These are phyloP conservation scores for Colletotrichum aenigma DNA, from an alignment of 2,329 filamentous ascomycete species.

Conservation along the genomic window DNA sequence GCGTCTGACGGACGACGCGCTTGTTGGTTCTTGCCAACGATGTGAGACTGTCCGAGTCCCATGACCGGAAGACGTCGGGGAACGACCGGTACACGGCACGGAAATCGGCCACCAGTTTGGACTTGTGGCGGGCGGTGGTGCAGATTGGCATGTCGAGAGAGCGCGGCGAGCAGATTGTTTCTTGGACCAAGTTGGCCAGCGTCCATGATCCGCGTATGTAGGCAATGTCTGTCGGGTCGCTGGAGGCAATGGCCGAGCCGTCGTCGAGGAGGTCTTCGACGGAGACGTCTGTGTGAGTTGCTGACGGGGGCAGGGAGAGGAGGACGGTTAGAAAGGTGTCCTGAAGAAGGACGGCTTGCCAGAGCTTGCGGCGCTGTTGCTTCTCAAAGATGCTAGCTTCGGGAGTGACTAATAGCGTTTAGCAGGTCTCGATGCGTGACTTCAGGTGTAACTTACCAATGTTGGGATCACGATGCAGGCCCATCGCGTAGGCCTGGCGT, in stretches of 20 bases:
- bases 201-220: slow-evolving; percentile 82
- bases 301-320: slow-evolving; percentile 76
- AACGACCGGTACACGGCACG: slow-evolving; percentile 75
- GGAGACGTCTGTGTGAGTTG: slow-evolving; percentile 79
- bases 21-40: slow-evolving; percentile 63
- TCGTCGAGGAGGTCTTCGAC: slow-evolving; percentile 77
- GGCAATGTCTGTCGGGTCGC: slow-evolving; percentile 68
- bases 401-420: slow-evolving; percentile 55
- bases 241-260: slow-evolving; percentile 57
- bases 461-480: slow-evolving; percentile 79
- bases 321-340: slow-evolving; percentile 83
- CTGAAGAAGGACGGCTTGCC: slow-evolving; percentile 81
- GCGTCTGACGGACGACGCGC: slow-evolving; percentile 72
- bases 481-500: slow-evolving; percentile 82
- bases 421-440: slow-evolving; percentile 19
- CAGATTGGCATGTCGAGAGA: slow-evolving; percentile 77
- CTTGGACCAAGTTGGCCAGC: slow-evolving; percentile 78
- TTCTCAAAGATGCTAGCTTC: slow-evolving; percentile 73
- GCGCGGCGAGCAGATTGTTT: slow-evolving; percentile 75
- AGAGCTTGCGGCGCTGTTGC: slow-evolving; percentile 78
- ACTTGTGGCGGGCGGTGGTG: slow-evolving; percentile 70
- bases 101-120: slow-evolving; percentile 72
- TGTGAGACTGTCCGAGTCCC: slow-evolving; percentile 65
- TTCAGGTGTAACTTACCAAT: slow-evolving; percentile 53
- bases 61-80: slow-evolving; percentile 71